Conservation (phyloP, 176 grass and related monocot species). For the Carex myosuroides region DNA sequence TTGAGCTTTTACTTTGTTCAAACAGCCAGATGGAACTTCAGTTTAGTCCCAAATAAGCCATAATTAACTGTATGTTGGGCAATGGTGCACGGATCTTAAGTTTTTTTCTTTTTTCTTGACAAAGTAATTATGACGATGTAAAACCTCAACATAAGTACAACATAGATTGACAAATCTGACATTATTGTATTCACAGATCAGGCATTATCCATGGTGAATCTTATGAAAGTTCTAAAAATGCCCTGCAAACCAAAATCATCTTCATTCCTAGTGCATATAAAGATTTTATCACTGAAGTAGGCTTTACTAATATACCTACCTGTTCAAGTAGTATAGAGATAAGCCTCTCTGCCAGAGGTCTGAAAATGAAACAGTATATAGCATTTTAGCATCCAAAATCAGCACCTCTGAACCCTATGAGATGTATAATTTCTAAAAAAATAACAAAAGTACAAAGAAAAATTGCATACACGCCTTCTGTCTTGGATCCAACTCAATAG, state of each 20-base stretch:
- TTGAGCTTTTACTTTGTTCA: background rate
- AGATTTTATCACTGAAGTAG: background rate
- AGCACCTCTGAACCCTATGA: background rate
- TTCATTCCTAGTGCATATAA: background rate
- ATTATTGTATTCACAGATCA: background rate
- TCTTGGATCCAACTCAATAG: slow-evolving; percentile 58
- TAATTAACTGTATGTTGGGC: background rate
- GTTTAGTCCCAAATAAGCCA: background rate
- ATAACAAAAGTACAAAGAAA: background rate
- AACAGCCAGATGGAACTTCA: background rate
- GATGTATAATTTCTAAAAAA: background rate
- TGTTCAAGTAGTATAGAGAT: slow-evolving; percentile 75
- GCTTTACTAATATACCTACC: slow-evolving; percentile 17
- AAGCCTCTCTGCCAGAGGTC: slow-evolving; percentile 92
- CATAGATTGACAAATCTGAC: background rate
- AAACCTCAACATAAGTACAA: background rate
- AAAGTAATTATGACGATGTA: background rate
- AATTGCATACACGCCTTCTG: slow-evolving; percentile 61
- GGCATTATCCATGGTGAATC: background rate
- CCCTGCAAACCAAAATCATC: background rate
- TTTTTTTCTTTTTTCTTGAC: background rate
- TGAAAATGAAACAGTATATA: slow-evolving; percentile 21
- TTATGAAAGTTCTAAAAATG: background rate
- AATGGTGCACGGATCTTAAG: background rate
- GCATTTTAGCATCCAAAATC: slow-evolving; percentile 5